Base-by-base conservation (phyloP, 2,329 filamentous ascomycete species). In the Fusarium pilosicola region DNA sequence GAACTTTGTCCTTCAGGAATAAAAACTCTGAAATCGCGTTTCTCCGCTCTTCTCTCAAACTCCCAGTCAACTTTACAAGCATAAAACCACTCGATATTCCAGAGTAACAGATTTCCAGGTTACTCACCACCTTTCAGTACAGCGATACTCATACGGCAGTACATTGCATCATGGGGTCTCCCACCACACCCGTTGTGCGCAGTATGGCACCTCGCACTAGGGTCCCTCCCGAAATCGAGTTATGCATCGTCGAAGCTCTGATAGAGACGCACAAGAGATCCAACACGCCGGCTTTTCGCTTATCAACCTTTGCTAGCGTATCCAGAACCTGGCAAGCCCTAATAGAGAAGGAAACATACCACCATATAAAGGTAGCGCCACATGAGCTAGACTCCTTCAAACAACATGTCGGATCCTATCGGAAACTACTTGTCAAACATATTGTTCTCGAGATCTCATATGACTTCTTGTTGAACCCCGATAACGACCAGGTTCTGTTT, bases 371-470 rank as follows among this genome's bases (percentile, higher is more conserved):
- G 48, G 15, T n/a, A 22, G 4, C 8, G 13, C 6, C 17, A 57
- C 7, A 15, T 4, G 39, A 45, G 20, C 13, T 57, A 5, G 4
- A 5, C 46, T 64, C 12, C 22, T 36, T 51, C 32, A 13, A n/a
- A 4, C 7, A 26, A 11, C 17, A 54, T 36, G 20, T 34, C 39
- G 22, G 20, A 18, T 58, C 42, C 9, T 5, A n/a, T 5, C 63
- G 70, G 15, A 62, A 46, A 28, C 13, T 22, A 11, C 30, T 52
- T 48, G 55, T 71, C 26, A 55, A 45, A 6, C 63, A 71, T 24
- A 46, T 73, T 15, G 22, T 73, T n/a, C 34, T 73, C 11, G 51
- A 71, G 46, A 62, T 65, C 34, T n/a, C 15, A 13, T 51, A 56
- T 14, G 14, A 39, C n/a, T 15, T 6, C 5, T 11, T 0, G 14